A percentile compares a stretch with the other conserved stretches of the same genome.
phyloP scores from a whole-genome alignment of 352 stramenopile genomes.

The Pythium volutum region DNA sequence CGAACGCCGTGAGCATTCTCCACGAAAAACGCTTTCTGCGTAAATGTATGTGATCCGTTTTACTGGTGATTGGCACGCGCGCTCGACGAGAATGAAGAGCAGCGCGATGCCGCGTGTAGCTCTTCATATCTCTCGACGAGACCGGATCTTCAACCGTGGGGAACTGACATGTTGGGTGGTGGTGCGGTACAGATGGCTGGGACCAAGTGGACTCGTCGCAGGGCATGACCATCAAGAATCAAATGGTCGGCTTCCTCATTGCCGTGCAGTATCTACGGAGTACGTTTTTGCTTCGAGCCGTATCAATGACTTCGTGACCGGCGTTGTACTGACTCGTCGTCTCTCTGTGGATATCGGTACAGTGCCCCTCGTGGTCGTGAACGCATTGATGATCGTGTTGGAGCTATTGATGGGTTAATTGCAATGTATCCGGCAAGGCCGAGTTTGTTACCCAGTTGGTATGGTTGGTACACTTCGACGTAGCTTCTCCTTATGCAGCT shows the following conservation, averaged over 20 bases:
- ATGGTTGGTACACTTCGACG: too few relatives aligned
- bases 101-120: background rate
- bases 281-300: constrained; percentile 27
- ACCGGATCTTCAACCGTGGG: background rate
- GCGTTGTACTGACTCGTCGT: constrained; percentile 13
- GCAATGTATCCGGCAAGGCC: background rate
- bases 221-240: constrained; percentile 86
- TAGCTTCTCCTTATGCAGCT: too few relatives aligned
- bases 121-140: background rate
- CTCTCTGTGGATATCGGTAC: background rate
- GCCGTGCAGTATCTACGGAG: constrained; percentile 83
- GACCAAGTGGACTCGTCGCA: constrained; percentile 77
- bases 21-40: constrained; percentile 88
- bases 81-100: background rate
- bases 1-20: constrained; percentile 84
- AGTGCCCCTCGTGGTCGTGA: constrained; percentile 84
- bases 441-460: too few relatives aligned
- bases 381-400: constrained; percentile 76
- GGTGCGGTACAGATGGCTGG: constrained; percentile 61
- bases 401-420: constrained; percentile 70
- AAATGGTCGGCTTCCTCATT: constrained; percentile 80
- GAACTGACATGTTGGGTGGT: background rate
- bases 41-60: constrained; percentile 47
- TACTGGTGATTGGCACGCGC: too few relatives aligned
- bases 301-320: background rate